Base-by-base conservation (phyloP, 202 grass and related monocot species). In the Dendrocalamus latiflorus region DNA sequence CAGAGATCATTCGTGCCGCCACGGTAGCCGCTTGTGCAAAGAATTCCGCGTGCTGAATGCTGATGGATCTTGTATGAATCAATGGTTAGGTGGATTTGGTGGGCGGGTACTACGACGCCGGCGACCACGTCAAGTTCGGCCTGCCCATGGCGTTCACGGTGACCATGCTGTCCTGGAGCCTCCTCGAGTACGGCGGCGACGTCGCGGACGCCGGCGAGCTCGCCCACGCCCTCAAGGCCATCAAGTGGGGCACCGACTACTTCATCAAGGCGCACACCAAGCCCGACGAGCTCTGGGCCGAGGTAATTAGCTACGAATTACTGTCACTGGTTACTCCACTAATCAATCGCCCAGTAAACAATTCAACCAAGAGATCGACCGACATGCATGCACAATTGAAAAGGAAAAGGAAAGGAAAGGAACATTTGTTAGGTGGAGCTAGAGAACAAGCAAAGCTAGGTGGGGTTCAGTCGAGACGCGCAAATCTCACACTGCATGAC, bases 221-320 rank as follows among this genome's bases (percentile, higher is more conserved):
- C 76, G 51, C 62, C 0, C 92, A 98, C 85, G 84, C 85, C 1
- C 81, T 94, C 78, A 80, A 94, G 76, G 74, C 95, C 51, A 83
- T 98, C 92, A 98, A 98, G 81, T 98, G 95, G 95, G 95, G 95
- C 68, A 93, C 95, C 45, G 95, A 98, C 60, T 98, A 98, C 88
- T 98, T 98, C 79, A 88, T 98, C 88, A 94, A 98, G 62, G 92
- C 95, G 9, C 95, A 98, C 79, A 93, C 92, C 10, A 38, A 69
- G 15, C 90, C 90, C 6, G 18, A 91, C 66, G 95, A 91, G 62
- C 92, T 98, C 22, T 98, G 95, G 95, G 95, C 92, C 4, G 90
- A 98, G 95, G 94, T 93, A 86, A 86, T 4, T 45, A 21, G 0
- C 6, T 76, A 61, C 58, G 28, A 50, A 30, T 53, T 25, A 73